phyloP scores from a whole-genome alignment of 1,284 basidiomycete species.

The Fomitopsis pinicola region DNA sequence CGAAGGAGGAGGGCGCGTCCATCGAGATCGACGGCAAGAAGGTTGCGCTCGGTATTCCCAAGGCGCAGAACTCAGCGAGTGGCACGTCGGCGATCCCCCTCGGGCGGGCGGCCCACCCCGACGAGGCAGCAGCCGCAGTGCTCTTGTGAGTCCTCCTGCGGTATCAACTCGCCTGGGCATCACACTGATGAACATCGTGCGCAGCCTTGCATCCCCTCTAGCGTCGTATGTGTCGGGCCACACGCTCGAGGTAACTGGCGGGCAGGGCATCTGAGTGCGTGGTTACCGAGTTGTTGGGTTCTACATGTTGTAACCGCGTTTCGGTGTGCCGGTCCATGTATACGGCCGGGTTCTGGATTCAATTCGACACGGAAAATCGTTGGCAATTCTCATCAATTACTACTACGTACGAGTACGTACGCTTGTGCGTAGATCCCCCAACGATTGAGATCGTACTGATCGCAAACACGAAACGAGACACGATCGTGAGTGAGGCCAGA shows the following conservation, averaged over 20 bases:
- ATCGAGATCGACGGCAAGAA: constrained; percentile 84
- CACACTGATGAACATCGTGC: constrained; percentile 4
- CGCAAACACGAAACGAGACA: too few relatives aligned
- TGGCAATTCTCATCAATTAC: too few relatives aligned
- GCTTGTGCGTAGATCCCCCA: too few relatives aligned
- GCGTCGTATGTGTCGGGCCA: constrained; percentile 81
- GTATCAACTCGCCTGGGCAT: neutral
- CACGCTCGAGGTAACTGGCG: constrained; percentile 78
- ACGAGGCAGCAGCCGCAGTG: constrained; percentile 73
- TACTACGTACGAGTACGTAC: too few relatives aligned
- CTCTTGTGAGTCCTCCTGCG: constrained; percentile 54
- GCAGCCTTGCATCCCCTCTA: constrained; percentile 69
- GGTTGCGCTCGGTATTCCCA: constrained; percentile 77
- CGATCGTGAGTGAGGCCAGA: too few relatives aligned
- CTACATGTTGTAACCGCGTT: neutral
- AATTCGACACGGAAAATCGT: neutral
- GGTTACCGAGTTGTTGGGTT: neutral
- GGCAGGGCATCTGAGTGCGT: constrained; percentile 54
- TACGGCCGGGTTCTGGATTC: neutral
- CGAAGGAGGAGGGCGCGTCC: constrained; percentile 72
- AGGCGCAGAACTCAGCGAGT: constrained; percentile 35
- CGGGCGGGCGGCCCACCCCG: constrained; percentile 66
- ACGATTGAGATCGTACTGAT: too few relatives aligned
- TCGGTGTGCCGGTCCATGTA: neutral
- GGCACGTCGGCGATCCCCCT: constrained; percentile 59